phyloP scores from a whole-genome alignment of 2,329 filamentous ascomycete genomes.

The Cladosporium sp. region DNA sequence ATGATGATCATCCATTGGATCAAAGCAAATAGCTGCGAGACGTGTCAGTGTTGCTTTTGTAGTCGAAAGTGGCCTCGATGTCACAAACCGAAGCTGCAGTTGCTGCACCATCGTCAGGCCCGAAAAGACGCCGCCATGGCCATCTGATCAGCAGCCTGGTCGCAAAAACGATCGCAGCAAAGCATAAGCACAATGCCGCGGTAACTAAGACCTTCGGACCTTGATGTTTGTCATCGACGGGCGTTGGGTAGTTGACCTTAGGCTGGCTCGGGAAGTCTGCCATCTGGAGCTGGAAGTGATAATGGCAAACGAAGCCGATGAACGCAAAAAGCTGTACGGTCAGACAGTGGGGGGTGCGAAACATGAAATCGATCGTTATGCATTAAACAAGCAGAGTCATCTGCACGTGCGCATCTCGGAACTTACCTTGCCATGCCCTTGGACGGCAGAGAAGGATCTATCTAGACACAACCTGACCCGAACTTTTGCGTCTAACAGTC shows the following conservation, averaged over 20 bases:
- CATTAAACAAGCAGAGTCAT: too few relatives aligned
- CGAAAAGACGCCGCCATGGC: constrained; percentile 9
- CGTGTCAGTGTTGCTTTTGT: neutral
- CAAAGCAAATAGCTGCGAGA: neutral
- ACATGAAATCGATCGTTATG: too few relatives aligned
- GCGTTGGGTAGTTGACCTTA: neutral
- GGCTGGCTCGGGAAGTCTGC: neutral
- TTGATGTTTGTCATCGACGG: neutral
- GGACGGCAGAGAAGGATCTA: too few relatives aligned
- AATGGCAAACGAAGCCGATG: too few relatives aligned
- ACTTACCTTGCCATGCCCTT: too few relatives aligned
- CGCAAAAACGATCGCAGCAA: neutral
- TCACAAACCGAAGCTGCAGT: neutral
- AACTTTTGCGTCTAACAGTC: too few relatives aligned
- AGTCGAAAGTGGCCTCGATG: too few relatives aligned
- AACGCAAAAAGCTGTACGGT: too few relatives aligned
- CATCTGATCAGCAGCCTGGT: constrained; percentile 2
- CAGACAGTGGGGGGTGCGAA: too few relatives aligned
- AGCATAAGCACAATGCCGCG: neutral
- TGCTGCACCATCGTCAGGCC: constrained; percentile 3
- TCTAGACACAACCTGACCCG: too few relatives aligned
- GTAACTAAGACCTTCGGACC: neutral
- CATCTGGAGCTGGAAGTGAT: too few relatives aligned
- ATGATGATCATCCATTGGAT: neutral
- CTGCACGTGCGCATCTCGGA: too few relatives aligned